These are phyloP conservation scores for Rhizopus microsporus DNA, from an alignment of 371 early-diverging fungal species.

Conservation along the genomic window DNA sequence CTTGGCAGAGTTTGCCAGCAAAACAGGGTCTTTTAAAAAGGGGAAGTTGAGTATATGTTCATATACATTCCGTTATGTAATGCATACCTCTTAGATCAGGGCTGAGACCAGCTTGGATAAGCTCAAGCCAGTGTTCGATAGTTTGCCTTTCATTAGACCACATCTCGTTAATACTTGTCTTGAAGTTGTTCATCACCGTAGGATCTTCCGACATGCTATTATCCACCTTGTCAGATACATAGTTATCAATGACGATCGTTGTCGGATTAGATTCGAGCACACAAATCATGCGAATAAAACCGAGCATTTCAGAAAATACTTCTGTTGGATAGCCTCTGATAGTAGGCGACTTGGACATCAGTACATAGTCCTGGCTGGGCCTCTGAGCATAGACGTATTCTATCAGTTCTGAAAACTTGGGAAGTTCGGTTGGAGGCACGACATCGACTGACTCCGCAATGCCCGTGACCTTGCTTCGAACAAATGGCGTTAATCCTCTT, in stretches of 20 bases:
- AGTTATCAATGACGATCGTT: conserved; percentile 54
- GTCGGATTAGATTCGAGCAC: conserved; percentile 57
- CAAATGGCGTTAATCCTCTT: conserved; percentile 51
- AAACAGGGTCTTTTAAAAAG: conserved; percentile 44
- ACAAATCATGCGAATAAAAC: conserved; percentile 57
- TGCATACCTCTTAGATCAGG: conserved; percentile 14
- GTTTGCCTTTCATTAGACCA: conserved; percentile 48
- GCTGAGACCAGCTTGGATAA: conserved; percentile 60
- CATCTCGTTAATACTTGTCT: conserved; percentile 33
- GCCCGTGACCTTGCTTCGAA: conserved; percentile 29
- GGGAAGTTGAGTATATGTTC: not conserved
- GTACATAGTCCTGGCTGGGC: conserved; percentile 35
- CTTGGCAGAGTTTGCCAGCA: conserved; percentile 66
- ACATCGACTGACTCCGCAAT: conserved; percentile 28
- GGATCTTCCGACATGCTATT: conserved; percentile 54
- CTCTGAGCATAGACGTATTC: conserved; percentile 37
- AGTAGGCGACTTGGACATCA: conserved; percentile 39
- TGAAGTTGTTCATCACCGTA: conserved; percentile 43
- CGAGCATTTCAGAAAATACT: conserved; percentile 58
- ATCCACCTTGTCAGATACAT: conserved; percentile 55
- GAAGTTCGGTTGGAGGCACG: conserved; percentile 43
- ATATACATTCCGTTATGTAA: not conserved
- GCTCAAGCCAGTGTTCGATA: conserved; percentile 49
- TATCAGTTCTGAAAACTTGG: conserved; percentile 51
- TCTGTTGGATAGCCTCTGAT: conserved; percentile 57